Evolutionary conservation across 75 land plant species (phyloP).

Genomic region (Pinus albicaulis): DNA sequence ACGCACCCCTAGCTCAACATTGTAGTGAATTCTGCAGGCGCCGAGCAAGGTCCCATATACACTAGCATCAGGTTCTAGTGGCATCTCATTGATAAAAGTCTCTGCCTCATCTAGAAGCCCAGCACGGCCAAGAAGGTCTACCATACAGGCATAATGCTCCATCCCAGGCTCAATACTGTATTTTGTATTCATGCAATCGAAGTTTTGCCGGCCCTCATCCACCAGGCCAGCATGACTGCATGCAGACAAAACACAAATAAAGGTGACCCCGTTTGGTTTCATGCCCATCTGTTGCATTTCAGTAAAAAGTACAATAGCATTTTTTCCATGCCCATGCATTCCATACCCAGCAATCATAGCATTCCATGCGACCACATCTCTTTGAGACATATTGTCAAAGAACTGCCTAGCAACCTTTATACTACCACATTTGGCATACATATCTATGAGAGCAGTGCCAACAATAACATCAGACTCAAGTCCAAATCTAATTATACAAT

Average conservation of each 20-base stretch:
- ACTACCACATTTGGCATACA: slow-evolving; percentile 60
- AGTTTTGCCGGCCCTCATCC: slow-evolving; percentile 37
- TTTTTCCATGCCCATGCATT: slow-evolving; percentile 39
- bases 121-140: slow-evolving; percentile 57
- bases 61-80: slow-evolving; percentile 44
- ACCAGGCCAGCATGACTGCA: slow-evolving; percentile 69
- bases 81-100: slow-evolving; percentile 41
- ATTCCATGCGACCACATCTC: slow-evolving; percentile 59
- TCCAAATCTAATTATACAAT: slow-evolving; percentile 27
- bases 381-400: slow-evolving; percentile 26
- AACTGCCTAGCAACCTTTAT: slow-evolving; percentile 24
- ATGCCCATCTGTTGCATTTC: slow-evolving; percentile 32
- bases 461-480: slow-evolving; percentile 26
- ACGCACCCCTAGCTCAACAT: slow-evolving; percentile 40
- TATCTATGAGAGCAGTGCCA: slow-evolving; percentile 48
- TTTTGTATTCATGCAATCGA: slow-evolving; percentile 35
- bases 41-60: slow-evolving; percentile 61
- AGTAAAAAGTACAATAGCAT: slow-evolving; percentile 37
- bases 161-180: slow-evolving; percentile 28
- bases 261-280: slow-evolving; percentile 30
- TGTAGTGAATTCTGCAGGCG: slow-evolving; percentile 46
- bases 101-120: slow-evolving; percentile 37
- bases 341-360: slow-evolving; percentile 46
- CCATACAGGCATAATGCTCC: slow-evolving; percentile 71
- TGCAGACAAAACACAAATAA: slow-evolving; percentile 45